Evolutionary conservation across 2,329 filamentous ascomycete genomes (phyloP).

Genomic region (Sporothrix mexicana): DNA sequence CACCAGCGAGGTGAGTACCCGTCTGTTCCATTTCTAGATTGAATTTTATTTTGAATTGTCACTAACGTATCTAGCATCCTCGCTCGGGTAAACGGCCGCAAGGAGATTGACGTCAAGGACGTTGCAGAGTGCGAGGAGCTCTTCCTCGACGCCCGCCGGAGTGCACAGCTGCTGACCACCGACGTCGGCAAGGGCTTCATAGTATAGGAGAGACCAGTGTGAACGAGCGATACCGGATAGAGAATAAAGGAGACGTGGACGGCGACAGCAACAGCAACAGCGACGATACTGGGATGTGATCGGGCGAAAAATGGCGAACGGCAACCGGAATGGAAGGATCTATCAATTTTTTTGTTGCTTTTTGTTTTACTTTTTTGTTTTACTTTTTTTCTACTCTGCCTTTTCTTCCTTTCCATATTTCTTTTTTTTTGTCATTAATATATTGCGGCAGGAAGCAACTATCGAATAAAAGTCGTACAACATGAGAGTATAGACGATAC

Average conservation of each 20-base stretch:
- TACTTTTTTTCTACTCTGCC: background rate
- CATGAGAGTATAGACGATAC: background rate
- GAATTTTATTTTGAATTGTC: conserved; percentile 15
- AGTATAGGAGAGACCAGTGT: conserved; percentile 50
- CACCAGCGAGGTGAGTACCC: conserved; percentile 75
- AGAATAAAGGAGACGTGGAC: background rate
- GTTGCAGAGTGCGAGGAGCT: conserved; percentile 82
- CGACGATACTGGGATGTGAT: conserved; percentile 3
- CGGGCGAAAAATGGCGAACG: conserved; percentile 24
- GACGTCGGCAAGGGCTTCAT: conserved; percentile 70
- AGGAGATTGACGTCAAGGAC: conserved; percentile 77
- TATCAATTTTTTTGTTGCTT: conserved; percentile 11
- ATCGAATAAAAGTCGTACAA: too few species aligned
- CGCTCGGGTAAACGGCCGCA: conserved; percentile 79
- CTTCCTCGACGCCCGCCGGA: conserved; percentile 81
- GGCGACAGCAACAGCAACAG: background rate
- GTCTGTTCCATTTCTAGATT: conserved; percentile 29
- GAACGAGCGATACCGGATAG: background rate
- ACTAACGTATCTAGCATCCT: conserved; percentile 67
- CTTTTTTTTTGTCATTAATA: background rate
- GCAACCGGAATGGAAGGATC: background rate
- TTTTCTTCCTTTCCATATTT: conserved; percentile 2
- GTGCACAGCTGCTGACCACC: conserved; percentile 69
- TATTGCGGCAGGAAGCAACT: background rate
- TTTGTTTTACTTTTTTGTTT: too few species aligned